Percentiles rank a stretch among this genome's conserved stretches.
phyloP scores from a whole-genome alignment of 129 eudicot species.

The Arctium minus region DNA sequence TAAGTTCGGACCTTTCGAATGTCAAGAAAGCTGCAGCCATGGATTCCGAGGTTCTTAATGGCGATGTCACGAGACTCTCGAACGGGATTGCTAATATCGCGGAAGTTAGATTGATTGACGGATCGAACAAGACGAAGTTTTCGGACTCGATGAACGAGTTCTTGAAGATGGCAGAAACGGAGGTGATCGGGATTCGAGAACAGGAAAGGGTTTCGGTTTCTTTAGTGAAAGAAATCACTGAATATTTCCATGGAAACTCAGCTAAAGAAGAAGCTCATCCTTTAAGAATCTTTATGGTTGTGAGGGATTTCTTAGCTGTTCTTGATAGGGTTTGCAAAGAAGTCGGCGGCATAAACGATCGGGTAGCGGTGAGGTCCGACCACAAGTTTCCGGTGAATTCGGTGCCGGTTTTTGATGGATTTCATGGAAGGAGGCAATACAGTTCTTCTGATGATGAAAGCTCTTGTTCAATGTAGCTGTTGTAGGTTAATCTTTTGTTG shows the following conservation, averaged over 20 bases:
- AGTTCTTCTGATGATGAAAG: constrained; percentile 72
- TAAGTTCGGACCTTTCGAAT: constrained; percentile 70
- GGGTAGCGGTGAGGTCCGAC: constrained; percentile 45
- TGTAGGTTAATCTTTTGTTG: constrained; percentile 6
- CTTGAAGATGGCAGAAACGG: constrained; percentile 66
- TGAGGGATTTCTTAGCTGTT: constrained; percentile 69
- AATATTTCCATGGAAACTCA: constrained; percentile 91
- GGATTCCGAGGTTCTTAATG: constrained; percentile 85
- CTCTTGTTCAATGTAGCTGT: constrained; percentile 38
- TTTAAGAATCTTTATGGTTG: constrained; percentile 83
- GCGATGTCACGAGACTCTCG: constrained; percentile 68
- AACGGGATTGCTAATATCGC: constrained; percentile 54
- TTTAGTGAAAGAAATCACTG: constrained; percentile 79
- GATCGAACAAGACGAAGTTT: constrained; percentile 39
- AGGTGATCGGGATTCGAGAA: constrained; percentile 63
- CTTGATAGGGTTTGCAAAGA: constrained; percentile 91
- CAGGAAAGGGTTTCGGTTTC: constrained; percentile 74
- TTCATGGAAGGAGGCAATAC: constrained; percentile 37
- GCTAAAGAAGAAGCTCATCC: constrained; percentile 96
- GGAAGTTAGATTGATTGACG: constrained; percentile 42
- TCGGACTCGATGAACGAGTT: constrained; percentile 66
- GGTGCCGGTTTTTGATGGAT: constrained; percentile 43
- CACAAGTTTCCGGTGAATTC: constrained; percentile 65
- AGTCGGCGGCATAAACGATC: constrained; percentile 71
- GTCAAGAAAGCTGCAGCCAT: constrained; percentile 89